These are phyloP conservation scores for Hymenoscyphus infarciens DNA, from an alignment of 2,329 filamentous ascomycete species.

Conservation along the genomic window DNA sequence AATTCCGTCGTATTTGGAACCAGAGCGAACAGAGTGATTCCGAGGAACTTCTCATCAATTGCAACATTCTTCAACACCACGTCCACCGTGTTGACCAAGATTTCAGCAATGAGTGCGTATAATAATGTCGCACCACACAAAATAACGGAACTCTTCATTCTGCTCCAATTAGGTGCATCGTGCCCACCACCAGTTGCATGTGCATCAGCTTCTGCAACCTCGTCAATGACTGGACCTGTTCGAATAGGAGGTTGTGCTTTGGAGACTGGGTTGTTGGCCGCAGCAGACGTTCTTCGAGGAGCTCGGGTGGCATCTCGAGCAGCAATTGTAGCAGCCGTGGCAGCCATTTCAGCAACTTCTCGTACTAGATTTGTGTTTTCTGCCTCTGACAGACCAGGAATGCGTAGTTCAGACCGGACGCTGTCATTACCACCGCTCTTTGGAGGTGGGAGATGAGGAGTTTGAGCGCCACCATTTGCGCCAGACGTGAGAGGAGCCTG, in stretches of 20 bases:
- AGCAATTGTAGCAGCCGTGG: conserved; percentile 83
- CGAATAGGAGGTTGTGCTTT: conserved; percentile 36
- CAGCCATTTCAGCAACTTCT: conserved; percentile 89
- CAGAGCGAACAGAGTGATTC: conserved; percentile 92
- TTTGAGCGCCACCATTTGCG: conserved; percentile 45
- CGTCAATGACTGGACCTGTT: conserved; percentile 22
- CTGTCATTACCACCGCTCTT: conserved; percentile 51
- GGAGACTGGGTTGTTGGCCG: conserved; percentile 34
- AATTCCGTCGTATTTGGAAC: conserved; percentile 99
- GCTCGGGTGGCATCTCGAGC: conserved; percentile 67
- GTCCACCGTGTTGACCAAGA: conserved; percentile 94
- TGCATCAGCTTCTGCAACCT: conserved; percentile 38
- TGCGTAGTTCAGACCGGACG: conserved; percentile 45
- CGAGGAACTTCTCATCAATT: conserved; percentile 95
- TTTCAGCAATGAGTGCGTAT: conserved; percentile 96
- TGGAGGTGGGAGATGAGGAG: conserved; percentile 74
- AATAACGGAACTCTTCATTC: conserved; percentile 84
- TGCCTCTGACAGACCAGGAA: conserved; percentile 72
- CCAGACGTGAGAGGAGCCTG: conserved; percentile 29
- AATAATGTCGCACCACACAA: conserved; percentile 83
- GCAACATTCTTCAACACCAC: conserved; percentile 87
- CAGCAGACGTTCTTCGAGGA: conserved; percentile 47
- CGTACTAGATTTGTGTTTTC: conserved; percentile 79
- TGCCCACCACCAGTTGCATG: conserved; percentile 65
- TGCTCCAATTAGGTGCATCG: conserved; percentile 98